Evolutionary conservation across 1,284 basidiomycete species (phyloP).

Genomic region (Leccinum griseonigrum): DNA sequence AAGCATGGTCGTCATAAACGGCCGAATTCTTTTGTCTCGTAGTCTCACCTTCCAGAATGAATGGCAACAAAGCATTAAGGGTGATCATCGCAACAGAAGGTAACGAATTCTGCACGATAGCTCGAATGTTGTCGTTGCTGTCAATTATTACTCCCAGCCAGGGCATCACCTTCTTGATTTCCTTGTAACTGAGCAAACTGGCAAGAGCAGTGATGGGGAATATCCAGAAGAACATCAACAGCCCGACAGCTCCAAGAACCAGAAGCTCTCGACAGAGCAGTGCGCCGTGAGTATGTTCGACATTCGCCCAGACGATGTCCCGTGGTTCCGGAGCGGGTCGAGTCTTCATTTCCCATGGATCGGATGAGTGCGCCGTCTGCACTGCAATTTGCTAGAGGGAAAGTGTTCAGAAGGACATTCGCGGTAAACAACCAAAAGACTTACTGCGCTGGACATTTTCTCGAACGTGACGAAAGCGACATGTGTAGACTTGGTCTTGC

Average conservation of each 20-base stretch:
- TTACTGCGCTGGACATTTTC: constrained; percentile 86
- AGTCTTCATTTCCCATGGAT: constrained; percentile 65
- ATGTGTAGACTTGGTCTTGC: constrained; percentile 77
- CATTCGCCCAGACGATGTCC: constrained; percentile 94
- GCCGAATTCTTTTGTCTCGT: background rate
- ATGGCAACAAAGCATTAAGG: constrained; percentile 88
- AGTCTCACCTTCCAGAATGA: constrained; percentile 80
- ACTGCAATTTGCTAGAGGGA: constrained; percentile 78
- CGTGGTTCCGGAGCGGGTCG: constrained; percentile 89
- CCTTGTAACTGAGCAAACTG: constrained; percentile 83
- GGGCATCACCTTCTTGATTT: constrained; percentile 87
- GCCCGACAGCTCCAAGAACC: constrained; percentile 63
- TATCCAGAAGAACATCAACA: constrained; percentile 84
- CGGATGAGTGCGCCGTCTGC: constrained; percentile 79
- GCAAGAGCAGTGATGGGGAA: constrained; percentile 86
- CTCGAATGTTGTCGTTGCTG: constrained; percentile 73
- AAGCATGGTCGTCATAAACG: background rate
- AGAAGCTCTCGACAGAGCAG: constrained; percentile 66
- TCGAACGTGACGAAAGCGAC: constrained; percentile 97
- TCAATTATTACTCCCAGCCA: constrained; percentile 83
- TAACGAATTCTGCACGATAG: constrained; percentile 90
- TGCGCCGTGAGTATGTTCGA: constrained; percentile 61
- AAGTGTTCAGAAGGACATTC: background rate
- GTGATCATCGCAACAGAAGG: constrained; percentile 88
- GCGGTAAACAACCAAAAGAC: constrained; percentile 22